Percentiles rank a stretch among this genome's conserved stretches.
phyloP scores from a whole-genome alignment of 2,329 filamentous ascomycete genomes.

The Myotisia sp. region DNA sequence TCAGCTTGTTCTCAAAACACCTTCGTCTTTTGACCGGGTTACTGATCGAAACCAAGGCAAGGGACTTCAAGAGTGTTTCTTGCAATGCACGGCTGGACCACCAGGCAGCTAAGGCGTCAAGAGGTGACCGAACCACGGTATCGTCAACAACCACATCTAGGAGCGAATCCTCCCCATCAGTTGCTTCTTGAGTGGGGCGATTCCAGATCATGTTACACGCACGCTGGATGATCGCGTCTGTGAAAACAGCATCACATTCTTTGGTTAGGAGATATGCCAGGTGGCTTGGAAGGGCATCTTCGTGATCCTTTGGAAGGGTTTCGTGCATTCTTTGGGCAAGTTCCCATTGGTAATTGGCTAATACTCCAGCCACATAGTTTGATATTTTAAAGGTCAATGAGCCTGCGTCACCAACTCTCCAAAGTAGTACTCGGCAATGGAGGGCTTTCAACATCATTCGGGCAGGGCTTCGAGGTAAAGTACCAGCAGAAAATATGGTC shows the following conservation, averaged over 20 bases:
- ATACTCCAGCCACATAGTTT: constrained; percentile 55
- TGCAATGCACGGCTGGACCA: constrained; percentile 65
- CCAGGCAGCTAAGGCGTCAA: constrained; percentile 87
- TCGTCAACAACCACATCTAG: constrained; percentile 79
- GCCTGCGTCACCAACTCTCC: constrained; percentile 56
- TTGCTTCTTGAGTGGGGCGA: constrained; percentile 54
- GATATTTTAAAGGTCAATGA: constrained; percentile 50
- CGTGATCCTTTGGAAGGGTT: constrained; percentile 35
- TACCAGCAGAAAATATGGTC: constrained; percentile 76
- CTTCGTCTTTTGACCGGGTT: constrained; percentile 21
- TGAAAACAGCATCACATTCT: constrained; percentile 70
- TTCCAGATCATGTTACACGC: constrained; percentile 88
- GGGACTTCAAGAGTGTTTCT: constrained; percentile 48
- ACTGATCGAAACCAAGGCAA: constrained; percentile 41
- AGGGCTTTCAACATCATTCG: constrained; percentile 84
- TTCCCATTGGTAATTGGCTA: constrained; percentile 68
- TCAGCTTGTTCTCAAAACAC: constrained; percentile 41
- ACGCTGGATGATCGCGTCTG: constrained; percentile 62
- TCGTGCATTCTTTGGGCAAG: constrained; percentile 52
- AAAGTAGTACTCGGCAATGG: constrained; percentile 78
- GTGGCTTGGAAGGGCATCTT: constrained; percentile 61
- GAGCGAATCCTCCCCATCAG: constrained; percentile 49
- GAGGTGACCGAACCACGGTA: constrained; percentile 65
- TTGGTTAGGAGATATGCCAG: constrained; percentile 60
- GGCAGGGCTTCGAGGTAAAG: constrained; percentile 66